Conservation (phyloP, 2,329 filamentous ascomycete genomes). For the Leptographium lundbergii region DNA sequence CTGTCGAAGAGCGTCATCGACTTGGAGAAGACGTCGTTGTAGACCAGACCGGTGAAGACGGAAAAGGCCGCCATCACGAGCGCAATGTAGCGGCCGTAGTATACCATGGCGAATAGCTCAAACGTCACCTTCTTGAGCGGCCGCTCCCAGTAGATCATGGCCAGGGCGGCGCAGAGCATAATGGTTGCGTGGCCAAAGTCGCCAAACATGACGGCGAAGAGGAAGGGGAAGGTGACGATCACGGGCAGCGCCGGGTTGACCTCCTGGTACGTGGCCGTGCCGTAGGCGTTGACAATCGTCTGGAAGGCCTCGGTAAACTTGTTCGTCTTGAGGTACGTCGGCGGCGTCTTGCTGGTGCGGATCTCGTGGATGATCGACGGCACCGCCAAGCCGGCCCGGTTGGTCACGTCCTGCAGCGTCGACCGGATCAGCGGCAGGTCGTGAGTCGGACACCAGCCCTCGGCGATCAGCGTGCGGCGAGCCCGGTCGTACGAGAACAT, state of each 20-base stretch:
- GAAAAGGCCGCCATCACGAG: slow-evolving; percentile 97
- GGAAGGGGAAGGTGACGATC: slow-evolving; percentile 96
- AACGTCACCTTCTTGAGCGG: slow-evolving; percentile 83
- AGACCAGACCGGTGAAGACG: slow-evolving; percentile 91
- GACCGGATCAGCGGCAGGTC: slow-evolving; percentile 81
- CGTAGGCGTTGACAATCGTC: slow-evolving; percentile 97
- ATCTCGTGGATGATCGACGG: slow-evolving; percentile 98
- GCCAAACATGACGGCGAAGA: slow-evolving; percentile 99
- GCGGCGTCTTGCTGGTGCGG: slow-evolving; percentile 90
- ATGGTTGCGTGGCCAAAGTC: slow-evolving; percentile 89
- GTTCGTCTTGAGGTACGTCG: slow-evolving; percentile 95
- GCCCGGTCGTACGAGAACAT: slow-evolving; percentile 94
- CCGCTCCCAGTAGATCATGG: slow-evolving; percentile 97
- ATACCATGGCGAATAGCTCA: slow-evolving; percentile 95
- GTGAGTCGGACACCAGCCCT: slow-evolving; percentile 94
- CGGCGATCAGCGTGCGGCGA: slow-evolving; percentile 89
- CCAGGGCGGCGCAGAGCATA: slow-evolving; percentile 69
- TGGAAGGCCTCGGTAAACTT: slow-evolving; percentile 98
- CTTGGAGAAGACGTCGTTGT: slow-evolving; percentile 95
- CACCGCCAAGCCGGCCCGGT: slow-evolving; percentile 87
- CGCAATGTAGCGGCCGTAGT: slow-evolving; percentile 97
- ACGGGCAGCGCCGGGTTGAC: slow-evolving; percentile 93
- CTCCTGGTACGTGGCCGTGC: slow-evolving; percentile 92
- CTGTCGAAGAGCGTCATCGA: slow-evolving; percentile 80
- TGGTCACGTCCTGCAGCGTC: slow-evolving; percentile 91